Base-by-base conservation (phyloP, 306 rosid species). In the Dalbergia cultrata region DNA sequence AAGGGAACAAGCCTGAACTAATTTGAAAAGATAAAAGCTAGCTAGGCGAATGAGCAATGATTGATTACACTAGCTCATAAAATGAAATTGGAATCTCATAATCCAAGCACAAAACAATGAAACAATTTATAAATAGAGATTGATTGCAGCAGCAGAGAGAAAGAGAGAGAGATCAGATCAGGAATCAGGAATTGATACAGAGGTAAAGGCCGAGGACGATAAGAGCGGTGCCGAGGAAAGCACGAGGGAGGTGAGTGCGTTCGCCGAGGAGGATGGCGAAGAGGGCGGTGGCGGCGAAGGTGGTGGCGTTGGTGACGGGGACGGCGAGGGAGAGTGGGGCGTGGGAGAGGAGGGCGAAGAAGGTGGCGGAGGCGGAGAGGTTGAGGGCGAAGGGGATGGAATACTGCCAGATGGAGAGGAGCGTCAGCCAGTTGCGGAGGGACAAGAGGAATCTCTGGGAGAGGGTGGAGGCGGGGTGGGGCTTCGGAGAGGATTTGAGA, bases 231-330 rank as follows among this genome's bases (percentile, higher is more conserved):
- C 97, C 98, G 9, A 91, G 72, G 79, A 88, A 64, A 67, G 98
- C 92, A 45, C 84, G 85, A 11, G 82, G 87, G 61, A 89, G 83
- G 33, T 84, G 91, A 13, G 92, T 90, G 33, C 74, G 81, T 77
- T 95, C 97, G 8, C 95, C 95, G 31, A 93, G 87, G 17, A 95
- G 91, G 54, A 83, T 76, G 50, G 92, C 97, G 34, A 90, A 89
- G 14, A 91, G 58, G 39, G 97, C 95, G 8, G 97, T 95, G 89
- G 99, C 84, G 41, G 95, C 94, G 59, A 95, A 93, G 4, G 99
- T 93, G 62, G 97, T 93, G 66, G 99, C 97, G 75, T 95, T 95
- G 78, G 99, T 95, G 87, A 95, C 92, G 13, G 97, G 99, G 47
- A 95, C 97, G 33, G 97, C 91, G 57, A 86, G 86, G 68, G 97